Base-by-base conservation (phyloP, 495 filamentous ascomycete genomes). In the Hypoxylon subgilvum region DNA sequence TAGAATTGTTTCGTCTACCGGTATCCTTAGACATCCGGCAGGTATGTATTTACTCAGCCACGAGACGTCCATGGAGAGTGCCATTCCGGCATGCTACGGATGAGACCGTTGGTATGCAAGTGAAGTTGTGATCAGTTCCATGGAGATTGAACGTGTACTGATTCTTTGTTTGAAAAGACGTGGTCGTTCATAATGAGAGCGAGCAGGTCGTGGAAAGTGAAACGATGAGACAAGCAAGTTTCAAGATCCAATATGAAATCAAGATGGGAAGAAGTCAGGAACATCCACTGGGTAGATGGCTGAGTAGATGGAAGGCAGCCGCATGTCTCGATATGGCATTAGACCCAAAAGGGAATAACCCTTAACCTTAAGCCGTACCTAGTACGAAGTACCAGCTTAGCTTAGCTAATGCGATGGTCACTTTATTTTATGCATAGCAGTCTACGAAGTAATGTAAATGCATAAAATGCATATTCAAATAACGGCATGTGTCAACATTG, bases 1-100 rank as follows among this genome's bases (percentile, higher is more conserved):
- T 17, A 53, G 17, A 3, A 16, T 36, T 31, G 31, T 49, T 6
- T 38, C 21, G 23, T 45, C 32, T 12, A 45, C 25, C 19, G 59
- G 16, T 31, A 76, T 14, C n/a, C 61, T 48, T 4, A 77, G 48
- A 52, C 75, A 74, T 1, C 75, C 75, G 9, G 65, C 71, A 7
- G 71, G 71, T 17, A 77, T 68, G 49, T 72, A 68, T 38, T 61
- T 61, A 41, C n/a, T 23, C 18, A 61, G 43, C 43, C 49, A 61
- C 32, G 27, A 6, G 8, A 17, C 19, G 12, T 57, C 65, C 27
- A 63, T 57, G 40, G 32, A 57, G 27, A 18, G 6, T 44, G 12
- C 21, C 10, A 35, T n/a, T 43, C 17, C 14, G 4, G 10, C 16
- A 22, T 16, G 43, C 13, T 28, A 12, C 14, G 5, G 12, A n/a